Conservation (phyloP, 257 asterid genomes). For the Solanum clarkiae region DNA sequence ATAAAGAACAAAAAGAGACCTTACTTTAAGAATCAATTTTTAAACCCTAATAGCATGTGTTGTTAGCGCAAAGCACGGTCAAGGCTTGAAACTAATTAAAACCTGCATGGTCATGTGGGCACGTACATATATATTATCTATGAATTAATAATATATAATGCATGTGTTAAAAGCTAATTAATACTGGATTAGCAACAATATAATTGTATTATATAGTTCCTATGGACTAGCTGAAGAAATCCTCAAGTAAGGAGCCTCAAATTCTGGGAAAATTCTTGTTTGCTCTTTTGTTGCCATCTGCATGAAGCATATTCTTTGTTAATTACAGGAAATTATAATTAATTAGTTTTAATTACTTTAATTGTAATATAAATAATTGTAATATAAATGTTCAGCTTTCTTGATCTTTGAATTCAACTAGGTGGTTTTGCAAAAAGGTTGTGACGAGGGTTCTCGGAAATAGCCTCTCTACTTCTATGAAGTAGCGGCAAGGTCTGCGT, state of each 20-base stretch:
- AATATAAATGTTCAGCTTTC: not conserved
- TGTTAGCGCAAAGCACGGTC: not conserved
- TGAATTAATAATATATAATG: not conserved
- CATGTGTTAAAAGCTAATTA: not conserved
- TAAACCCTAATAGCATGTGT: not conserved
- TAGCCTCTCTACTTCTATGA: too few species aligned
- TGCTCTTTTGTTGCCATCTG: not conserved
- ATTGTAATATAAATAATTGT: not conserved
- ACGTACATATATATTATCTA: not conserved
- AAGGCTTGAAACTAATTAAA: not conserved
- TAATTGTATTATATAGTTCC: not conserved
- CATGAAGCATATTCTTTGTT: not conserved
- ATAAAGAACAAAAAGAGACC: slow-evolving; percentile 1
- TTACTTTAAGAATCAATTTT: not conserved
- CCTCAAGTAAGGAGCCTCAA: not conserved
- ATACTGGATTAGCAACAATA: not conserved
- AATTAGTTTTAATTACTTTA: not conserved
- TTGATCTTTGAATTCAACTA: not conserved
- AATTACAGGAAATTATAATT: not conserved
- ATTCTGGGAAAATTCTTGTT: slow-evolving; percentile 1
- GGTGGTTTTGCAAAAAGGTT: not conserved
- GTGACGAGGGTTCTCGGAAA: too few species aligned
- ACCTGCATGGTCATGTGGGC: slow-evolving; percentile 3
- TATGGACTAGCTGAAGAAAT: not conserved
- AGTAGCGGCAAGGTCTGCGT: too few species aligned